These are phyloP conservation scores for Anthracocystis panici-leucophaei DNA, from an alignment of 1,284 basidiomycete genomes.

Conservation along the genomic window DNA sequence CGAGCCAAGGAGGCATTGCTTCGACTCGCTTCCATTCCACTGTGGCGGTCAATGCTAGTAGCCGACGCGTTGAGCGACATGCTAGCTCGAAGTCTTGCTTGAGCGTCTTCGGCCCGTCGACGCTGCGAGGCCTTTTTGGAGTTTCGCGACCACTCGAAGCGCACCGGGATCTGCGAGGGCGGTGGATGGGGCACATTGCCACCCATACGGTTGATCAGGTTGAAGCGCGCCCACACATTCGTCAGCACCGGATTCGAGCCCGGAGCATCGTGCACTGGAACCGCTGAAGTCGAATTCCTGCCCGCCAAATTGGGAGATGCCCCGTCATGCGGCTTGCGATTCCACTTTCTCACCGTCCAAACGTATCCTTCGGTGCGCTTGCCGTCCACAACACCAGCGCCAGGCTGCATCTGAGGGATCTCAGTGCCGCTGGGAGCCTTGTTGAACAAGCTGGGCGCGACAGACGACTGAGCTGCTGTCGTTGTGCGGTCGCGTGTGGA, in stretches of 20 bases:
- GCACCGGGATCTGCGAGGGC: slow-evolving; percentile 46
- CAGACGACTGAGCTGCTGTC: not conserved
- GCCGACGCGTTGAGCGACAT: slow-evolving; percentile 38
- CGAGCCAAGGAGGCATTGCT: slow-evolving; percentile 22
- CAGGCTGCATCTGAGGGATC: slow-evolving; percentile 49
- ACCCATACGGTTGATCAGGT: slow-evolving; percentile 53
- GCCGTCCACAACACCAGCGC: slow-evolving; percentile 47
- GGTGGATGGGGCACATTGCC: slow-evolving; percentile 54
- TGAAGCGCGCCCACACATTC: slow-evolving; percentile 63
- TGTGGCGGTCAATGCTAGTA: slow-evolving; percentile 27
- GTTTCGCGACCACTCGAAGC: slow-evolving; percentile 66
- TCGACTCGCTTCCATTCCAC: slow-evolving; percentile 21
- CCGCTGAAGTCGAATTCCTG: slow-evolving; percentile 8
- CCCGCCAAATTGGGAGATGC: slow-evolving; percentile 16
- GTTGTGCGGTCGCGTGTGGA: not conserved
- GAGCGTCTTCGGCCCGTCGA: slow-evolving; percentile 21
- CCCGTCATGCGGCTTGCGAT: slow-evolving; percentile 39
- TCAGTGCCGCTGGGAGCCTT: slow-evolving; percentile 18
- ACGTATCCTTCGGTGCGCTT: slow-evolving; percentile 59
- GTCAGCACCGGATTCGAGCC: slow-evolving; percentile 48
- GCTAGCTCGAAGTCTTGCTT: slow-evolving; percentile 37
- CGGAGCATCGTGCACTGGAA: slow-evolving; percentile 4
- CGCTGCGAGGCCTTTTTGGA: slow-evolving; percentile 16
- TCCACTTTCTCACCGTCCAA: slow-evolving; percentile 64
- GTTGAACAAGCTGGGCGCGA: slow-evolving; percentile 16